These are phyloP conservation scores for Corylus avellana DNA, from an alignment of 306 rosid species.

Conservation along the genomic window DNA sequence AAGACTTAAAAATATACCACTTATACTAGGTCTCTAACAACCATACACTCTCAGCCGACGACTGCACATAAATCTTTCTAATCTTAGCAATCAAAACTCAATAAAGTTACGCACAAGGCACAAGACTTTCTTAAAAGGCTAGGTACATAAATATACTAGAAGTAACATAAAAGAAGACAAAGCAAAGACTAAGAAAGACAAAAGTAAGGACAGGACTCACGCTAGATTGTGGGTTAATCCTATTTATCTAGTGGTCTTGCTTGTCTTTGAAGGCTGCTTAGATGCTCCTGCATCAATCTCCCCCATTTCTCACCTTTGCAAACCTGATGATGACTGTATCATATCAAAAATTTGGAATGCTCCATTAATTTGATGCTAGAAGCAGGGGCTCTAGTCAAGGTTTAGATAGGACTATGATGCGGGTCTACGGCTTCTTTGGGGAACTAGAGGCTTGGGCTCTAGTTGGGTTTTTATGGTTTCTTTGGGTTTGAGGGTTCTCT, in stretches of 20 bases:
- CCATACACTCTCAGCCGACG: not conserved
- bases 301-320: not conserved
- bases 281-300: conserved; percentile 3
- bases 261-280: not conserved
- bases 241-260: not conserved
- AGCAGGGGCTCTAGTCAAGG: too few relatives aligned
- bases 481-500: too few relatives aligned
- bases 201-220: not conserved
- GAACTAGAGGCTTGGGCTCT: too few relatives aligned
- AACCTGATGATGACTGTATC: not conserved
- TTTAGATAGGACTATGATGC: too few relatives aligned
- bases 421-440: too few relatives aligned
- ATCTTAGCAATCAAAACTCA: not conserved
- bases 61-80: not conserved
- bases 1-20: not conserved
- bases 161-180: not conserved
- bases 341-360: not conserved
- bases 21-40: not conserved
- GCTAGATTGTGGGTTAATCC: not conserved
- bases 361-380: too few relatives aligned
- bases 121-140: not conserved
- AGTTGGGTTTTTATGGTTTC: too few relatives aligned
- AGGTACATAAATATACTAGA: not conserved
- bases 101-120: not conserved
- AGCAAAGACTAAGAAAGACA: not conserved